These are phyloP conservation scores for Metschnikowia corniflorae DNA, from an alignment of 805 yeast species.

Conservation along the genomic window DNA sequence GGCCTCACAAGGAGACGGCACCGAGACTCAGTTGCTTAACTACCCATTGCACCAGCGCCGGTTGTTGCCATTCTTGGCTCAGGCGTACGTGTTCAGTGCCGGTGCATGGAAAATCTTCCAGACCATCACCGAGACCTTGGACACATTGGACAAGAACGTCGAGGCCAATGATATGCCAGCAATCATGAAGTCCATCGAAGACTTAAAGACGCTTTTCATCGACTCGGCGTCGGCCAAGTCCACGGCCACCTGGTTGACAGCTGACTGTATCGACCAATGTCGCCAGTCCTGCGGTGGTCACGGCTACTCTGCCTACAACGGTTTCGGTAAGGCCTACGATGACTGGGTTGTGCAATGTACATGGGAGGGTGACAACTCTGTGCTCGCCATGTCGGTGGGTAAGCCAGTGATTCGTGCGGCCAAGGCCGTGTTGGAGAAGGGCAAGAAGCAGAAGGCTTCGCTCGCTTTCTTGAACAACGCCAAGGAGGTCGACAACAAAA, in stretches of 20 bases:
- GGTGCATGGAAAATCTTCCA: constrained; percentile 19
- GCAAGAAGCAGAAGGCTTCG: constrained; percentile 16
- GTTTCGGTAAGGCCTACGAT: constrained; percentile 19
- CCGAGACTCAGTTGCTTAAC: constrained; percentile 22
- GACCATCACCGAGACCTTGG: constrained; percentile 12
- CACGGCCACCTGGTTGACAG: constrained; percentile 22
- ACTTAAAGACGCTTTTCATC: constrained; percentile 18
- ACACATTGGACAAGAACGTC: constrained; percentile 17
- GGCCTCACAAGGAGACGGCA: constrained; percentile 19
- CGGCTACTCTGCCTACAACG: constrained; percentile 21
- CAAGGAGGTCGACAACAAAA: constrained; percentile 14
- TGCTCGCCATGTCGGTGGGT: constrained; percentile 21
- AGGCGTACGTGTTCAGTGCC: constrained; percentile 18
- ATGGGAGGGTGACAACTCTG: constrained; percentile 24
- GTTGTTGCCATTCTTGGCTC: constrained; percentile 21
- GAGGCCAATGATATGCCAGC: constrained; percentile 14
- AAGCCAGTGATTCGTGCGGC: constrained; percentile 20
- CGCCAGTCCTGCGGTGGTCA: constrained; percentile 23
- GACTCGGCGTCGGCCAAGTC: constrained; percentile 21
- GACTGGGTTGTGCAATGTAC: constrained; percentile 25
- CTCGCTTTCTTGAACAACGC: constrained; percentile 19
- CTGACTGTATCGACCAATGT: constrained; percentile 22
- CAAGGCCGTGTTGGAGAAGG: constrained; percentile 13
- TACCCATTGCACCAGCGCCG: constrained; percentile 22
- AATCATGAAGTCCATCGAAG: constrained; percentile 13